Conservation (phyloP, 2,329 filamentous ascomycete genomes). For the Drechslerella coelobrocha region DNA sequence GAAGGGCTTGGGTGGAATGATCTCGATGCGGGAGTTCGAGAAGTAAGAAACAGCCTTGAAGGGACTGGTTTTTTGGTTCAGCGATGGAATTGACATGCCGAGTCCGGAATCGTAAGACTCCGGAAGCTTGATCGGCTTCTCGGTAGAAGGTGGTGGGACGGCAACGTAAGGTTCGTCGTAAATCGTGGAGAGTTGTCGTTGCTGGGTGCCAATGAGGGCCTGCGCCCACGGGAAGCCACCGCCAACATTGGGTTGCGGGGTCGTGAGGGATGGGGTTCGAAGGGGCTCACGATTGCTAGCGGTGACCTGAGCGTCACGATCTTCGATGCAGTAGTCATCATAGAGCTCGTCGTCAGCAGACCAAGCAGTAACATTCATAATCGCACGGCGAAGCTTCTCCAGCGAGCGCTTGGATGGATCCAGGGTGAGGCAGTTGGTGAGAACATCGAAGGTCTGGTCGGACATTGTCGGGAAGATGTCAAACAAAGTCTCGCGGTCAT, state of each 20-base stretch:
- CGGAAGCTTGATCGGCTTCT: conserved; percentile 70
- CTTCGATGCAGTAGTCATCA: conserved; percentile 90
- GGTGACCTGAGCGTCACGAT: conserved; percentile 77
- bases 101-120: conserved; percentile 85
- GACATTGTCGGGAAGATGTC: conserved; percentile 99
- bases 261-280: conserved; percentile 92
- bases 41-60: conserved; percentile 58
- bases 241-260: conserved; percentile 74
- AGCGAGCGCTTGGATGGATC: conserved; percentile 90
- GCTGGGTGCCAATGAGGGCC: conserved; percentile 77
- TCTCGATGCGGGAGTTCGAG: conserved; percentile 63
- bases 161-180: conserved; percentile 64
- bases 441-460: conserved; percentile 93
- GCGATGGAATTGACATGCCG: conserved; percentile 79
- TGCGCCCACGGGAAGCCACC: conserved; percentile 95
- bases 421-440: conserved; percentile 86
- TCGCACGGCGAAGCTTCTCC: conserved; percentile 75
- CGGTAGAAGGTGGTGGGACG: conserved; percentile 52
- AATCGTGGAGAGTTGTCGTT: conserved; percentile 86
- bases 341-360: conserved; percentile 89
- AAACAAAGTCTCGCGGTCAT: conserved; percentile 93
- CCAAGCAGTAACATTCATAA: conserved; percentile 83
- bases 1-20: conserved; percentile 62
- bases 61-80: conserved; percentile 62
- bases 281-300: conserved; percentile 90